Percentiles rank a stretch among this genome's conserved stretches.
Evolutionary conservation across 225 moss, liverwort and hornwort genomes (phyloP).

Genomic region (Climacium dendroides): DNA sequence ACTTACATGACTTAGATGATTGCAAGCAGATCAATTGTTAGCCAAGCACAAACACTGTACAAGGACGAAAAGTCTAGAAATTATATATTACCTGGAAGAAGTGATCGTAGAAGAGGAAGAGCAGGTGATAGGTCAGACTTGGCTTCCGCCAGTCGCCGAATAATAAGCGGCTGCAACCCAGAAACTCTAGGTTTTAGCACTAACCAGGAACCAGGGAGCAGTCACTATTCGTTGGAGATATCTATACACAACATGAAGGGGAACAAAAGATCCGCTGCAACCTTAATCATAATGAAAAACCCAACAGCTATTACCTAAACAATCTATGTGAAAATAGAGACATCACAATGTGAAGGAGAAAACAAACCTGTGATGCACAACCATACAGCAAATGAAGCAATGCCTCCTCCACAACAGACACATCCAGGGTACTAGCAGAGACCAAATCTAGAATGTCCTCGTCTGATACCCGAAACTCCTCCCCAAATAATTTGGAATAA

Average conservation of each 20-base stretch:
- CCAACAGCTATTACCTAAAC: background rate
- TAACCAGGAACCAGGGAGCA: background rate
- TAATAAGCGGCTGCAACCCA: constrained; percentile 47
- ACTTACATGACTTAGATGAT: background rate
- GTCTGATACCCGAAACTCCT: constrained; percentile 53
- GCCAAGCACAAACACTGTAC: background rate
- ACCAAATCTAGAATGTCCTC: constrained; percentile 62
- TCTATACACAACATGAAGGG: background rate
- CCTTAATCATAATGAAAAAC: background rate
- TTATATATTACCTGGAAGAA: constrained; percentile 61
- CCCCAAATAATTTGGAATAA: constrained; percentile 81
- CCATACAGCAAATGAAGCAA: constrained; percentile 74
- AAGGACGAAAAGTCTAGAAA: background rate
- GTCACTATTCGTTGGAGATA: background rate
- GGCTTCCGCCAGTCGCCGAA: constrained; percentile 73
- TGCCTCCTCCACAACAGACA: constrained; percentile 80
- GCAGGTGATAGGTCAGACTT: constrained; percentile 79
- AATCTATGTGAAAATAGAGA: background rate
- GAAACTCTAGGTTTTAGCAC: background rate
- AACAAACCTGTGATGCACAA: constrained; percentile 64
- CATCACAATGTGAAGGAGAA: background rate
- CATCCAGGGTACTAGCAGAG: constrained; percentile 45
- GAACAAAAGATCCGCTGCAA: background rate
- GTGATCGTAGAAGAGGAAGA: constrained; percentile 68
- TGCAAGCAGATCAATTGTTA: background rate